Evolutionary conservation across 2,329 filamentous ascomycete genomes (phyloP).

Genomic region (Aspergillus pseudoglaucus): DNA sequence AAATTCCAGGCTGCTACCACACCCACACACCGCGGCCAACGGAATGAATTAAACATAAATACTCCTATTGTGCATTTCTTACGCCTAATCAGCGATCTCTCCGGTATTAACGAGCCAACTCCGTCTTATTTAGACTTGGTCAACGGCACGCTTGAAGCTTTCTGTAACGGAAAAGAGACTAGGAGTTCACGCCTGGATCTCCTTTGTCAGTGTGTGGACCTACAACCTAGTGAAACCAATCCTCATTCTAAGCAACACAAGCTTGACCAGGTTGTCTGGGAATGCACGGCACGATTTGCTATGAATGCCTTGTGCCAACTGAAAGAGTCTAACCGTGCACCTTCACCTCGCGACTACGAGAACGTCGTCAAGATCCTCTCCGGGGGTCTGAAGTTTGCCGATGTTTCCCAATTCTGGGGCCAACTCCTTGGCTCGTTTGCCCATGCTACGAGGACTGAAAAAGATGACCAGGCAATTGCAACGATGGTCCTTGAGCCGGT

Average conservation of each 20-base stretch:
- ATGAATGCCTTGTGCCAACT: constrained; percentile 35
- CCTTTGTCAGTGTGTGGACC: constrained; percentile 30
- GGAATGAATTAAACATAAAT: constrained; percentile 21
- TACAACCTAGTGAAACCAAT: constrained; percentile 14
- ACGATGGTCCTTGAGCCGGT: constrained; percentile 66
- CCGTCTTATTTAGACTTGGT: constrained; percentile 24
- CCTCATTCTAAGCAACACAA: constrained; percentile 4
- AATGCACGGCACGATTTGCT: constrained; percentile 26
- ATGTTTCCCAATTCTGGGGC: constrained; percentile 33
- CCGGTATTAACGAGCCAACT: constrained; percentile 12
- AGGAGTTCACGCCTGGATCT: constrained; percentile 33
- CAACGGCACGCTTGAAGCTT: constrained; percentile 23
- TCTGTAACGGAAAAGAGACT: constrained; percentile 28
- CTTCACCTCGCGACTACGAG: constrained; percentile 60
- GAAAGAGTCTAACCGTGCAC: constrained; percentile 36
- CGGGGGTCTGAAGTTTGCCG: constrained; percentile 43
- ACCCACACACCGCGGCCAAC: constrained; percentile 26
- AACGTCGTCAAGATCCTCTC: constrained; percentile 63
- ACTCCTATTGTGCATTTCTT: constrained; percentile 37
- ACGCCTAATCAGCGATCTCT: constrained; percentile 23
- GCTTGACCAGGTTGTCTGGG: constrained; percentile 28
- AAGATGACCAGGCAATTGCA: constrained; percentile 61
- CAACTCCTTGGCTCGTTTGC: constrained; percentile 53
- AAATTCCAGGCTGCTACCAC: constrained; percentile 44
- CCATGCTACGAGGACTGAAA: constrained; percentile 53